Evolutionary conservation across 164 flowering plant genomes (phyloP).

Genomic region (Nymphaea colorata): DNA sequence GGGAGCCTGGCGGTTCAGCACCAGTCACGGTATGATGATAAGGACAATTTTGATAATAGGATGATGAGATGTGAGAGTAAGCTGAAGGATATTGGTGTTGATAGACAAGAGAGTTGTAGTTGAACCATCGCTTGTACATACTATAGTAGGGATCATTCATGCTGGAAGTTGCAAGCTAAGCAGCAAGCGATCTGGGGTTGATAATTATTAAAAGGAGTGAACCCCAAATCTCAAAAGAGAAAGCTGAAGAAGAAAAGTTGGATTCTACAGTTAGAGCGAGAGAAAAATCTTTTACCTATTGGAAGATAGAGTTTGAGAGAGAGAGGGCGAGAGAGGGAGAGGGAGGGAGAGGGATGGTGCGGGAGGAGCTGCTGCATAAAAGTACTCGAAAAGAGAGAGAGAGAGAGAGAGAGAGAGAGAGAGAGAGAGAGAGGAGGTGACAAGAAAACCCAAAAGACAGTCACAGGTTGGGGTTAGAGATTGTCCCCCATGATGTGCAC

Average conservation of each 20-base stretch:
- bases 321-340: conserved; percentile 46
- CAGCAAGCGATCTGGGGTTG: not conserved
- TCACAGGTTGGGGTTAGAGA: not conserved
- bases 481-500: conserved; percentile 1
- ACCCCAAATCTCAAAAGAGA: not conserved
- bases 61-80: not conserved
- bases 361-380: conserved; percentile 8
- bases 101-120: conserved; percentile 4
- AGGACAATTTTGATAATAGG: not conserved
- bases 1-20: conserved; percentile 40
- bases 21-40: not conserved
- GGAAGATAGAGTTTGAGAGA: conserved; percentile 9
- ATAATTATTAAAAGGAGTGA: not conserved
- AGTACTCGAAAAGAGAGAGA: conserved; percentile 19
- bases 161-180: not conserved
- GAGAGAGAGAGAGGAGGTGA: conserved; percentile 1
- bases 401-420: not conserved
- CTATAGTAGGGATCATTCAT: conserved; percentile 1
- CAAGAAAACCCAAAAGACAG: not conserved
- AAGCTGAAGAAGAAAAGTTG: not conserved
- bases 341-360: conserved; percentile 22
- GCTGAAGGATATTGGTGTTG: conserved; percentile 5
- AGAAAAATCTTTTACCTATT: not conserved
- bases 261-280: not conserved
- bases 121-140: not conserved